phyloP scores from a whole-genome alignment of 257 asterid species.

The Fraxinus americana region DNA sequence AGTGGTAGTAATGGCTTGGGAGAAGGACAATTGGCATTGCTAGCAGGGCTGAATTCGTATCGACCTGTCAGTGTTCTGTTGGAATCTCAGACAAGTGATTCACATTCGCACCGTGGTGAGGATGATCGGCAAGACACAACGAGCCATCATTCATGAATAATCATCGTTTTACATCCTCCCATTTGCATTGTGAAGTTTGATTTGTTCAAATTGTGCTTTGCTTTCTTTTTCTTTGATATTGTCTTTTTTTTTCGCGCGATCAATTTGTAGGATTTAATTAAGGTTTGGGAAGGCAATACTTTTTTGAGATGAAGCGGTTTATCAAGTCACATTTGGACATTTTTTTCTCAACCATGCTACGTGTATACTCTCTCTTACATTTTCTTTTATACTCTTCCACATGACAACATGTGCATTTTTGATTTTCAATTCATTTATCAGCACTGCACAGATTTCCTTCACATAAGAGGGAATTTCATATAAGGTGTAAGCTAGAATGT shows the following conservation, averaged over 20 bases:
- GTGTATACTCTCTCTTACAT: too few relatives aligned
- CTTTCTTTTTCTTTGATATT: not conserved
- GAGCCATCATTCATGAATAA: conserved; percentile 68
- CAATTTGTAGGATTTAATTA: conserved; percentile 44
- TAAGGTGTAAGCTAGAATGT: too few relatives aligned
- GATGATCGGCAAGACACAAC: conserved; percentile 68
- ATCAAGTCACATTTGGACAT: conserved; percentile 22
- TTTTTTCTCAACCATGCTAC: not conserved
- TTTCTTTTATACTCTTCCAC: too few relatives aligned
- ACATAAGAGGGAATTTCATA: too few relatives aligned
- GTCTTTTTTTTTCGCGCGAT: not conserved
- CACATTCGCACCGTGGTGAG: conserved; percentile 66
- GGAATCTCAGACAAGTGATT: conserved; percentile 76
- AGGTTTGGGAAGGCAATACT: conserved; percentile 53
- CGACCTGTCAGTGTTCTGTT: conserved; percentile 50
- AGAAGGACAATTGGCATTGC: conserved; percentile 66
- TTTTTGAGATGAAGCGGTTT: conserved; percentile 27
- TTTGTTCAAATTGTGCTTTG: conserved; percentile 12
- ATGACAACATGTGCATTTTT: too few relatives aligned
- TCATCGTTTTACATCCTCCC: not conserved
- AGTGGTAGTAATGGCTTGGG: conserved; percentile 47
- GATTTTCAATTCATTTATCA: too few relatives aligned
- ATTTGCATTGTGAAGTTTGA: conserved; percentile 55
- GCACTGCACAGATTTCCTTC: too few relatives aligned
- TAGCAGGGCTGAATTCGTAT: conserved; percentile 56